phyloP scores from a whole-genome alignment of 257 asterid genomes.

The Solanum chiquidenum region DNA sequence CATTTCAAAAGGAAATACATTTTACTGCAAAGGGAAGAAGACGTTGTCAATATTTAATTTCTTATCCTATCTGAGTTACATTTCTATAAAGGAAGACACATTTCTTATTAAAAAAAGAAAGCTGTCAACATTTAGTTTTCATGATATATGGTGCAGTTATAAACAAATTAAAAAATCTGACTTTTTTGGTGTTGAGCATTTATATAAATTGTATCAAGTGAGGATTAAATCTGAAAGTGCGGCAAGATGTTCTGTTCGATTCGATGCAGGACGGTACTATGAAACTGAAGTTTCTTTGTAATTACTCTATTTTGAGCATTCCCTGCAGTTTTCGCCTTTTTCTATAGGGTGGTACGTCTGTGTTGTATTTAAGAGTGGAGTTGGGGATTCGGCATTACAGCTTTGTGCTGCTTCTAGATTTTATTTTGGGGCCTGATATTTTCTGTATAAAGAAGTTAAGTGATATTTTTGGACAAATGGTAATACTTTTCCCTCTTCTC shows the following conservation, averaged over 20 bases:
- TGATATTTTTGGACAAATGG: constrained; percentile 1
- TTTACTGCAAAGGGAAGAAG: neutral
- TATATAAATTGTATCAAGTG: neutral
- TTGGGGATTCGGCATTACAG: neutral
- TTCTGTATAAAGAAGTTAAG: neutral
- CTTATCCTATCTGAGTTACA: neutral
- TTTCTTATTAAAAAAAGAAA: neutral
- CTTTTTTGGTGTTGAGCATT: neutral
- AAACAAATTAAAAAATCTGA: neutral
- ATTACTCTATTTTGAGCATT: neutral
- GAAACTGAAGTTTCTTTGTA: neutral
- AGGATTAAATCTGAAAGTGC: neutral
- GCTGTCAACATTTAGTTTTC: neutral
- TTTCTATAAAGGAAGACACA: neutral
- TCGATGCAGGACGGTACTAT: neutral
- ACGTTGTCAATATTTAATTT: neutral
- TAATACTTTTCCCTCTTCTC: neutral
- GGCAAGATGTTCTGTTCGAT: neutral
- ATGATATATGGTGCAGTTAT: neutral
- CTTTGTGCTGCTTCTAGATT: neutral
- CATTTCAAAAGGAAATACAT: neutral
- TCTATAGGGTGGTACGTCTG: neutral
- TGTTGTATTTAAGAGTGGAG: neutral
- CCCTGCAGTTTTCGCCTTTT: neutral
- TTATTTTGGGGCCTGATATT: neutral